Evolutionary conservation across 257 asterid species (phyloP).

Genomic region (Solanum etuberosum): DNA sequence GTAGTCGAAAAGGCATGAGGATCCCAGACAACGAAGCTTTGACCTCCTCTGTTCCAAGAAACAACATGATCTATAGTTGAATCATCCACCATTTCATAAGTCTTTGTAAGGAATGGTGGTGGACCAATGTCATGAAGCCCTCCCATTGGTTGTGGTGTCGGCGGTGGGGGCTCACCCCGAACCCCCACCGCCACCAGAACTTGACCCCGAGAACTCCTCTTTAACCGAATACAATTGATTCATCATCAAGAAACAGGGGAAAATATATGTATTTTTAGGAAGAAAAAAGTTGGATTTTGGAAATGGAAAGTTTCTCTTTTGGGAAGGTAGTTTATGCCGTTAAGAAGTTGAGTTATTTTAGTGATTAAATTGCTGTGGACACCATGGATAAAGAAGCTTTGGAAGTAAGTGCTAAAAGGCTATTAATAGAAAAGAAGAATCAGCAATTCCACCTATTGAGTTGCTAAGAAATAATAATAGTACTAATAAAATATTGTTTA

Average conservation of each 20-base stretch:
- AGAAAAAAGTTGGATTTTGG: background rate
- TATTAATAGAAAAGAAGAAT: background rate
- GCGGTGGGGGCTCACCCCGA: background rate
- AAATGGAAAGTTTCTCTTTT: constrained; percentile 1
- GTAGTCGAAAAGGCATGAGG: constrained; percentile 47
- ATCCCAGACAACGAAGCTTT: constrained; percentile 78
- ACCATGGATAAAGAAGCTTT: background rate
- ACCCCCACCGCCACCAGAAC: background rate
- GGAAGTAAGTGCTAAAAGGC: background rate
- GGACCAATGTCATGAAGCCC: constrained; percentile 76
- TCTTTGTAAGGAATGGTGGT: constrained; percentile 77
- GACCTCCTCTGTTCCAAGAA: constrained; percentile 76
- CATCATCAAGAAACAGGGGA: constrained; percentile 3
- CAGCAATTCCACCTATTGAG: background rate
- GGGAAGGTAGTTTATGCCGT: constrained; percentile 23
- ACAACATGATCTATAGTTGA: constrained; percentile 30
- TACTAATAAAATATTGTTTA: background rate
- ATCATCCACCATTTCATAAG: constrained; percentile 79
- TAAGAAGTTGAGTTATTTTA: constrained; percentile 1
- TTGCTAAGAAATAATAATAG: background rate
- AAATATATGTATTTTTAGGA: background rate
- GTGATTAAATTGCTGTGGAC: background rate
- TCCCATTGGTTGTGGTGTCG: constrained; percentile 58
- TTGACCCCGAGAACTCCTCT: constrained; percentile 36
- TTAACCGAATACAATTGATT: constrained; percentile 24